A percentile compares a stretch with the other conserved stretches of the same genome.
phyloP scores from a whole-genome alignment of 768 basidiomycete species.

The Lactarius sanguifluus region DNA sequence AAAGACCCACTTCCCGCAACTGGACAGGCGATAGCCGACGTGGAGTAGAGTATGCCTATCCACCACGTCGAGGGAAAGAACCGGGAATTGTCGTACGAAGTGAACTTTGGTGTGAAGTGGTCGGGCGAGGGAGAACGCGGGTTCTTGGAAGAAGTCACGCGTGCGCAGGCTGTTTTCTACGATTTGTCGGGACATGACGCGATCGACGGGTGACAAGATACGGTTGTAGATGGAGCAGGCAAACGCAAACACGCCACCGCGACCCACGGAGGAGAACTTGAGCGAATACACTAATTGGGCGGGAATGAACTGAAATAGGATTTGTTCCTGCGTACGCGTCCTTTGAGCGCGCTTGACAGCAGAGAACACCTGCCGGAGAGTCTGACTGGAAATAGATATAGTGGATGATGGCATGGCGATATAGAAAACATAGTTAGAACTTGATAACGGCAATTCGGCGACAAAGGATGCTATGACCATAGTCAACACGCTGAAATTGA shows the following conservation, averaged over 20 bases:
- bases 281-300: constrained; percentile 55
- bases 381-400: constrained; percentile 62
- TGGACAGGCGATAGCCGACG: constrained; percentile 67
- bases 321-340: constrained; percentile 46
- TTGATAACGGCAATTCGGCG: constrained; percentile 40
- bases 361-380: constrained; percentile 68
- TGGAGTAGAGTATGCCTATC: constrained; percentile 68
- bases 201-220: constrained; percentile 58
- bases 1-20: constrained; percentile 74
- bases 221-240: constrained; percentile 72
- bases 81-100: constrained; percentile 42
- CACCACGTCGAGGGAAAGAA: constrained; percentile 48
- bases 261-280: constrained; percentile 45
- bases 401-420: constrained; percentile 60
- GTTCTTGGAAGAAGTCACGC: constrained; percentile 59
- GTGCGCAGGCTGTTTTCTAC: constrained; percentile 42
- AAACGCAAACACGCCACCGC: constrained; percentile 48
- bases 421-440: constrained; percentile 60
- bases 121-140: constrained; percentile 63
- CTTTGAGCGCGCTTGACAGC: constrained; percentile 58
- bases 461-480: constrained; percentile 49
- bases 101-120: constrained; percentile 39
- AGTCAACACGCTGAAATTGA: constrained; percentile 10
- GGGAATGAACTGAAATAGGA: constrained; percentile 74
- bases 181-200: constrained; percentile 56